Conservation (phyloP, 495 filamentous ascomycete genomes). For the Penicillium desertorum region DNA sequence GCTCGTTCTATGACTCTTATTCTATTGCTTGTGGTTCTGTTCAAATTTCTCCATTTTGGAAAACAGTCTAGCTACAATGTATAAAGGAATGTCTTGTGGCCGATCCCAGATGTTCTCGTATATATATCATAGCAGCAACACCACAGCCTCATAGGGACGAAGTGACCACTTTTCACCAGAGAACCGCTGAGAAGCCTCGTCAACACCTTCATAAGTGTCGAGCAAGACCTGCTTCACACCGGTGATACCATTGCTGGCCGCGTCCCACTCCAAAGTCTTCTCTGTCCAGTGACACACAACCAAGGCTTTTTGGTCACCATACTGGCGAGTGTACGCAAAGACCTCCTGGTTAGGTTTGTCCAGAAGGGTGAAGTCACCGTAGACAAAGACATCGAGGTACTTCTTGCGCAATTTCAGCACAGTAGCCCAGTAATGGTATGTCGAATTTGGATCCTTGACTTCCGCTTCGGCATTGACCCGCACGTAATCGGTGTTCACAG, state of each 20-base stretch:
- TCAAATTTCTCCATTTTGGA: not conserved
- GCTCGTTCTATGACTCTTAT: not conserved
- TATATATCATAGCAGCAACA: conserved; percentile 26
- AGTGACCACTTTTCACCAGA: conserved; percentile 34
- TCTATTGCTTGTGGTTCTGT: not conserved
- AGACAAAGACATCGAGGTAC: conserved; percentile 58
- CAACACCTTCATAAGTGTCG: conserved; percentile 39
- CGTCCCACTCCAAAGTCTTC: conserved; percentile 40
- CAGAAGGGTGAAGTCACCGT: conserved; percentile 57
- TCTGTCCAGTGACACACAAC: conserved; percentile 55
- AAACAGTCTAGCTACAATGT: conserved; percentile 1
- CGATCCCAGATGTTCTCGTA: not conserved
- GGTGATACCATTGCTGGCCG: conserved; percentile 34
- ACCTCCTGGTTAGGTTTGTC: conserved; percentile 45
- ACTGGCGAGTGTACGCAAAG: conserved; percentile 49
- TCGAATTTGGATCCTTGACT: conserved; percentile 43
- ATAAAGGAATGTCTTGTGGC: not conserved
- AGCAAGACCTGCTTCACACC: conserved; percentile 41
- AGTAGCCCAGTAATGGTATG: conserved; percentile 53
- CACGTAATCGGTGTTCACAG: conserved; percentile 53
- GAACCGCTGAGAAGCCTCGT: conserved; percentile 28
- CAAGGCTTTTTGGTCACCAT: conserved; percentile 44
- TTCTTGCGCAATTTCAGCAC: conserved; percentile 55
- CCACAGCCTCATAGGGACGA: conserved; percentile 43
- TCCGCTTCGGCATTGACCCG: conserved; percentile 54